phyloP scores from a whole-genome alignment of 257 asterid species.

The Schizonepeta tenuifolia region DNA sequence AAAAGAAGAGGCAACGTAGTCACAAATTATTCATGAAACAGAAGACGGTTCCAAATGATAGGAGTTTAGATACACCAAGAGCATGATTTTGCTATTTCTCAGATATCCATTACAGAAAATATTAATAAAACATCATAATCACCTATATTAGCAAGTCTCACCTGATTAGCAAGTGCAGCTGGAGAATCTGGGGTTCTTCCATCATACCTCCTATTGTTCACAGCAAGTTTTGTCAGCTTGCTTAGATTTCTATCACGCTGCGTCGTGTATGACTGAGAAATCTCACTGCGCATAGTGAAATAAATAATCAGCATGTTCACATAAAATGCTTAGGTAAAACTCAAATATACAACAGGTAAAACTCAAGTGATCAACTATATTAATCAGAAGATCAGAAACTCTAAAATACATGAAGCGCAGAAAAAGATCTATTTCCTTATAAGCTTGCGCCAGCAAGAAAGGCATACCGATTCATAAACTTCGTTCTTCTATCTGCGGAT shows the following conservation, averaged over 20 bases:
- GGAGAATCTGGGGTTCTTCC: conserved; percentile 93
- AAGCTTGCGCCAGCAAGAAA: conserved; percentile 21
- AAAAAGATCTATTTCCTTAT: conserved; percentile 26
- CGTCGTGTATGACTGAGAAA: conserved; percentile 73
- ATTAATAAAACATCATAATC: conserved; percentile 1
- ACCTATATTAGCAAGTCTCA: conserved; percentile 33
- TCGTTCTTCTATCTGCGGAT: conserved; percentile 87
- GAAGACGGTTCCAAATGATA: background rate
- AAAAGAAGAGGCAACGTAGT: background rate
- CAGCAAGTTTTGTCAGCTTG: conserved; percentile 85
- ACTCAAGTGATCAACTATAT: conserved; percentile 7
- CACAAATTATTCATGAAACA: conserved; percentile 4
- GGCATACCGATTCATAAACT: conserved; percentile 82
- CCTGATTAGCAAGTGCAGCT: conserved; percentile 81
- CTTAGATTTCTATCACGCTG: conserved; percentile 69
- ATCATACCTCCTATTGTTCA: conserved; percentile 74
- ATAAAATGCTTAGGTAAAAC: conserved; percentile 18
- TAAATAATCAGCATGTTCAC: conserved; percentile 14
- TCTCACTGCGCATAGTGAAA: conserved; percentile 61
- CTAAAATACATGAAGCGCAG: conserved; percentile 27
- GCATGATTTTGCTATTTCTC: conserved; percentile 10
- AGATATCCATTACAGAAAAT: background rate
- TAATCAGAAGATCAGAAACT: conserved; percentile 10
- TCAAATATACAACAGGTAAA: conserved; percentile 6
- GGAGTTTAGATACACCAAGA: conserved; percentile 10